Conservation (phyloP, 1,284 basidiomycete genomes). For the Boletus holoroseus region DNA sequence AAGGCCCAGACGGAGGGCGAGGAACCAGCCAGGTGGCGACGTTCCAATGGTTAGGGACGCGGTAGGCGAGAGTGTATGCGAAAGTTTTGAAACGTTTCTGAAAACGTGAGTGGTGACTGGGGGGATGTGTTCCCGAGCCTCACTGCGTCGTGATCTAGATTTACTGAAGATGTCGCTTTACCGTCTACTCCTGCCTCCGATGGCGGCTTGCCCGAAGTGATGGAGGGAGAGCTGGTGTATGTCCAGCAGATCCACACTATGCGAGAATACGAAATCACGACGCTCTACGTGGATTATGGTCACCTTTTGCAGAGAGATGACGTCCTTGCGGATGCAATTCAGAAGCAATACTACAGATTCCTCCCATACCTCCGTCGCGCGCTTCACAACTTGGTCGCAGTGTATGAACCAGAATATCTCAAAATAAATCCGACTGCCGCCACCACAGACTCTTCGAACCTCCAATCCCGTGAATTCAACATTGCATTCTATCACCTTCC, state of each 20-base stretch:
- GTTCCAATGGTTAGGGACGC: slow-evolving; percentile 86
- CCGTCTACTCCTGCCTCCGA: slow-evolving; percentile 72
- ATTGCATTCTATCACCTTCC: slow-evolving; percentile 97
- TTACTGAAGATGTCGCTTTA: slow-evolving; percentile 72
- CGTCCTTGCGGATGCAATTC: slow-evolving; percentile 87
- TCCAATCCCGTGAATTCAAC: slow-evolving; percentile 89
- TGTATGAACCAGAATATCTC: slow-evolving; percentile 88
- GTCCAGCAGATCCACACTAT: slow-evolving; percentile 90
- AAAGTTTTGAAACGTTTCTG: slow-evolving; percentile 86
- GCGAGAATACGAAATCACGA: slow-evolving; percentile 89
- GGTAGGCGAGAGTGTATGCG: slow-evolving; percentile 88
- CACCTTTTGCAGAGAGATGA: slow-evolving; percentile 90
- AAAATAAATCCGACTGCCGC: slow-evolving; percentile 83
- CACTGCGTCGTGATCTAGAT: slow-evolving; percentile 44
- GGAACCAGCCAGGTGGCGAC: slow-evolving; percentile 52
- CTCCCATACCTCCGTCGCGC: slow-evolving; percentile 91
- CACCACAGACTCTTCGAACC: slow-evolving; percentile 75
- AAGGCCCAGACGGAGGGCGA: slow-evolving; percentile 43
- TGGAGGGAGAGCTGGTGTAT: slow-evolving; percentile 70
- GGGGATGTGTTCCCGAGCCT: neutral
- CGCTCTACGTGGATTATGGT: slow-evolving; percentile 92
- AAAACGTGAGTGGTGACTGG: slow-evolving; percentile 62
- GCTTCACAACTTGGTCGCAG: slow-evolving; percentile 81
- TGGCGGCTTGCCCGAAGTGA: slow-evolving; percentile 50
- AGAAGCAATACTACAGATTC: slow-evolving; percentile 95